Evolutionary conservation across 23 red algal species (phyloP).

Genomic region (Gracilaria caudata): DNA sequence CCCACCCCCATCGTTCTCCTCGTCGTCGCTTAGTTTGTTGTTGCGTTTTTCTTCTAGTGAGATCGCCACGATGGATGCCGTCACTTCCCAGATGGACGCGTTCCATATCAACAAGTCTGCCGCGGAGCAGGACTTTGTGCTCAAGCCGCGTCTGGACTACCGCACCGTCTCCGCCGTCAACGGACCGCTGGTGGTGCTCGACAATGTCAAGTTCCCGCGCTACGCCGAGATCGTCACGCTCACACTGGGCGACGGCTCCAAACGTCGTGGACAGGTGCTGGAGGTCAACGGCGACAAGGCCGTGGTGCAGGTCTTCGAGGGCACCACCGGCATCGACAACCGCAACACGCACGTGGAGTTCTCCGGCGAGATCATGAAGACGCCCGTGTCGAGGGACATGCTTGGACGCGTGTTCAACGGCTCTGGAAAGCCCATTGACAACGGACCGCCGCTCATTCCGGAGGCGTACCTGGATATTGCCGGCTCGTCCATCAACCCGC

Average conservation of each 20-base stretch:
- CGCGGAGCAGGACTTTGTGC: conserved; percentile 63
- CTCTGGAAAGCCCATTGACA: conserved; percentile 96
- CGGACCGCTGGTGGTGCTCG: conserved; percentile 92
- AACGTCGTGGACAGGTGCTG: conserved; percentile 93
- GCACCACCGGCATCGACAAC: conserved; percentile 98
- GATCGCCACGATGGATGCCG: too few relatives aligned
- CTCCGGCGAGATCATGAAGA: conserved; percentile 93
- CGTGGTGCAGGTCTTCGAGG: conserved; percentile 99
- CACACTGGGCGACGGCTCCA: conserved; percentile 91
- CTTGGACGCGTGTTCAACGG: conserved; percentile 98
- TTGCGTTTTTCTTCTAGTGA: too few relatives aligned
- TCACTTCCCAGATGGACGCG: conserved; percentile 61
- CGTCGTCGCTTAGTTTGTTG: too few relatives aligned
- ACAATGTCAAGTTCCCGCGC: conserved; percentile 89
- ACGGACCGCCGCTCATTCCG: conserved; percentile 89
- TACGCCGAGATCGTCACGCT: conserved; percentile 97
- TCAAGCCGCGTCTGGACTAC: conserved; percentile 93
- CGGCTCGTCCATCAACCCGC: conserved; percentile 92
- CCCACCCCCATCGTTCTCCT: too few relatives aligned
- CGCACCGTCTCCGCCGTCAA: conserved; percentile 95
- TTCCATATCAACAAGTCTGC: conserved; percentile 58
- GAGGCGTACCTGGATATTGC: conserved; percentile 93
- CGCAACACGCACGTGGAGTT: conserved; percentile 87
- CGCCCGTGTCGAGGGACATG: conserved; percentile 95
- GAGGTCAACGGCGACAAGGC: conserved; percentile 96